Evolutionary conservation across 164 flowering plant species (phyloP), one percentile per base, ranked within the genome.

Genomic region (Taxillus chinensis): DNA sequence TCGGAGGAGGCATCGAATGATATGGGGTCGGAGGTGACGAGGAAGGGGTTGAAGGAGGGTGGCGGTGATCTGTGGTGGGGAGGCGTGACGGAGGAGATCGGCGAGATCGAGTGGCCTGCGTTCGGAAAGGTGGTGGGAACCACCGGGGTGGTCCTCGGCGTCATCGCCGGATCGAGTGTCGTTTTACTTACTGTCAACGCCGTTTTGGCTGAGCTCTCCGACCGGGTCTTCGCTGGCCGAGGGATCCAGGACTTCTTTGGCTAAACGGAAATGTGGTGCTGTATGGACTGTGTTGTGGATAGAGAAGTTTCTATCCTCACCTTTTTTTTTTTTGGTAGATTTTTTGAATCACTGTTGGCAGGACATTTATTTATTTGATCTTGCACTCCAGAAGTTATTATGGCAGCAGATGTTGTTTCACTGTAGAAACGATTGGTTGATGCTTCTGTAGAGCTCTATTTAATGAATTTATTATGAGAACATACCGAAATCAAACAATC

Each of bases 121-220:
- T 88, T 88, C 57, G 76, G 75, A 3, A 84, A 80, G 64, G 92
- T 86, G 1, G 45, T 86, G 65, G 90, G 92, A 13, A 88, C 84
- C 0, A 84, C 92, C 0, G 85, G 90, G 3, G 90, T 84, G 2
- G 92, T 84, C 15, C 61, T 89, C 5, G 90, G 89, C 0, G 85
- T 86, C 3, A 84, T 89, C 49, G 92, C 86, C 0, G 92, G 96
- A 2, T 88, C 95, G 3, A 84, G 86, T 60, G 84, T 86, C 66
- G 90, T 81, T 57, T 78, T 88, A 76, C 87, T 89, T 51, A 89
- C 92, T 54, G 82, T 89, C 41, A 86, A 89, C 67, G 87, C 84
- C 71, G 70, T 86, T 62, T 78, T 89, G 70, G 89, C 92, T 40
- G 89, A 89, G 71, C 69, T 89, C 38, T 89, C 92, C 39, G 90